Conservation (phyloP, 345 rosid species). For the Clarkia xantiana region DNA sequence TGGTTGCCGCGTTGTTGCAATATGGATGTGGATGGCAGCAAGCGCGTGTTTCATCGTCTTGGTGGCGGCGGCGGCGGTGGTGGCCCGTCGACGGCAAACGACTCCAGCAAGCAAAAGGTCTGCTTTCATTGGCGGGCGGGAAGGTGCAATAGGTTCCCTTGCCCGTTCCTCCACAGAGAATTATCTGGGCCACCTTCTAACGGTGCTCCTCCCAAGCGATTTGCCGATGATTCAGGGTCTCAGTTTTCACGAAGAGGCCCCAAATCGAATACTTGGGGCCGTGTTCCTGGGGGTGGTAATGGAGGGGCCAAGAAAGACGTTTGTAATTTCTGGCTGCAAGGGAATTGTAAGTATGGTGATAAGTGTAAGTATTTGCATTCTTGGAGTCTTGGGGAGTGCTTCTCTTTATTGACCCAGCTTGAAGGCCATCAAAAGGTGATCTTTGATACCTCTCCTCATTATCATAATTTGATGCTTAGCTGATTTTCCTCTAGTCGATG, state of each 20-base stretch:
- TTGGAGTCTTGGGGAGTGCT: conserved; percentile 82
- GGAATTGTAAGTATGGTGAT: conserved; percentile 64
- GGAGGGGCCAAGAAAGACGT: conserved; percentile 36
- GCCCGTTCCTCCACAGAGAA: conserved; percentile 67
- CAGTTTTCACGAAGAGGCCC: conserved; percentile 39
- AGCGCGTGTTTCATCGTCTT: conserved; percentile 57
- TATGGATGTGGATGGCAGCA: conserved; percentile 75
- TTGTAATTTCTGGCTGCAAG: conserved; percentile 81
- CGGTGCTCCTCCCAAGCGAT: conserved; percentile 41
- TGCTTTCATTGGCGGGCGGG: conserved; percentile 90
- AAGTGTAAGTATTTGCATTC: conserved; percentile 72
- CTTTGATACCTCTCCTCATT: not conserved
- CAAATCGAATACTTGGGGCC: conserved; percentile 36
- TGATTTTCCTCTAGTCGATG: not conserved
- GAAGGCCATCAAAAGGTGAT: conserved; percentile 84
- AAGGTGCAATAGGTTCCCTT: conserved; percentile 50
- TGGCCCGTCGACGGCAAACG: conserved; percentile 18
- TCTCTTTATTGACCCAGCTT: conserved; percentile 56
- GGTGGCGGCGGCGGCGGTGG: conserved; percentile 35
- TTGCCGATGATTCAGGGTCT: conserved; percentile 44
- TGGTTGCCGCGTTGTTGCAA: too few species aligned
- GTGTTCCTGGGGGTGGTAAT: conserved; percentile 25
- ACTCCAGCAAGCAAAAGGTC: conserved; percentile 37
- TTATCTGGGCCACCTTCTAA: conserved; percentile 33
- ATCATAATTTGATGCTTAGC: not conserved